phyloP scores from a whole-genome alignment of 2,329 filamentous ascomycete species.

The Scytalidium lignicola region DNA sequence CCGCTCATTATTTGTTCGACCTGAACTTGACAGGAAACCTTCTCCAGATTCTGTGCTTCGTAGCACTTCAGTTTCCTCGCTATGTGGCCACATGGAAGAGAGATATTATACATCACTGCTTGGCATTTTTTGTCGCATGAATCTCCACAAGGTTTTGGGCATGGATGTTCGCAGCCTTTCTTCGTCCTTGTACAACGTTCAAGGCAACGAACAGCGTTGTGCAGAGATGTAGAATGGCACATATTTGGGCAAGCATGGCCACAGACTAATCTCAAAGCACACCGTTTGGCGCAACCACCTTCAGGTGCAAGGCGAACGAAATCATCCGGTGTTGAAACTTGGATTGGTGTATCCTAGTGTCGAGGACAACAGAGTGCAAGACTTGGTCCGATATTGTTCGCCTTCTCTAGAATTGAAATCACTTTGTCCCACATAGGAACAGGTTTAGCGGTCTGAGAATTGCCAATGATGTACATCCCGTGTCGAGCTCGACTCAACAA shows the following conservation, averaged over 20 bases:
- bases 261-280: conserved; percentile 32
- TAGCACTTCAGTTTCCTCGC: conserved; percentile 30
- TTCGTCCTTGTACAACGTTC: conserved; percentile 38
- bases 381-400: conserved; percentile 41
- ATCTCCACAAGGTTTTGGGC: conserved; percentile 38
- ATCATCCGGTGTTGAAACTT: conserved; percentile 14
- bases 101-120: conserved; percentile 25
- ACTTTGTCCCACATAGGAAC: conserved; percentile 62
- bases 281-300: conserved; percentile 35
- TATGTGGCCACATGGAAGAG: conserved; percentile 38
- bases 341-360: conserved; percentile 43
- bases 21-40: conserved; percentile 41
- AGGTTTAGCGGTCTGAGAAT: conserved; percentile 49
- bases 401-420: conserved; percentile 41
- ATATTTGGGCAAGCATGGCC: conserved; percentile 41
- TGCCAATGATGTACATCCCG: conserved; percentile 68
- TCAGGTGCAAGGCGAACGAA: conserved; percentile 46
- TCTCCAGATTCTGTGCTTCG: conserved; percentile 36
- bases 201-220: conserved; percentile 40
- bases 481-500: conserved; percentile 61
- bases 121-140: conserved; percentile 34
- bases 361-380: conserved; percentile 56
- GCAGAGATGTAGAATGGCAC: conserved; percentile 44
- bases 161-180: conserved; percentile 39
- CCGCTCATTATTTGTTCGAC: conserved; percentile 45